Conservation (phyloP, 176 grass and related monocot genomes). For the Lolium rigidum region DNA sequence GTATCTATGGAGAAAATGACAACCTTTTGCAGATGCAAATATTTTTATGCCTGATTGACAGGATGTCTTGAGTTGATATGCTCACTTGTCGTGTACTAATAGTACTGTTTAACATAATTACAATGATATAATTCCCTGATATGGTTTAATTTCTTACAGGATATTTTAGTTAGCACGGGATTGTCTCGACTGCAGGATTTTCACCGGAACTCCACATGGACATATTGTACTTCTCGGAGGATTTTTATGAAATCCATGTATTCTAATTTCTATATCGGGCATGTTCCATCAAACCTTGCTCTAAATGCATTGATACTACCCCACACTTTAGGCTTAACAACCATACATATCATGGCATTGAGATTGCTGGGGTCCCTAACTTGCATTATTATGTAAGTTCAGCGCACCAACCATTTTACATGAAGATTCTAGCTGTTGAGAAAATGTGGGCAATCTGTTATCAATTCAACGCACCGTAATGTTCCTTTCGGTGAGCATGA, state of each 20-base stretch:
- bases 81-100: background rate
- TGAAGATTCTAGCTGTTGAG: background rate
- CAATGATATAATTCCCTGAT: background rate
- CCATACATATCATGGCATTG: background rate
- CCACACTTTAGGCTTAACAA: background rate
- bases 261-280: background rate
- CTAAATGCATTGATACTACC: background rate
- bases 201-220: background rate
- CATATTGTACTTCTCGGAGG: background rate
- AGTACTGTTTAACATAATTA: background rate
- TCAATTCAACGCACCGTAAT: background rate
- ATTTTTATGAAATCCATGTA: background rate
- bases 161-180: background rate
- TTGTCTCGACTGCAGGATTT: background rate
- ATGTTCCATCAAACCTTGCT: conserved; percentile 8
- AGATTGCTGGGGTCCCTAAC: background rate
- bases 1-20: conserved; percentile 22
- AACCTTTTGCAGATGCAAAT: background rate
- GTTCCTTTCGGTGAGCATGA: background rate
- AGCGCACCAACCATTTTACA: conserved; percentile 2
- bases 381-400: background rate
- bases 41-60: background rate
- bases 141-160: background rate
- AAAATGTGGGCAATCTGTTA: background rate
- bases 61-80: background rate